A percentile compares a stretch with the other conserved stretches of the same genome.
Evolutionary conservation across 257 asterid species (phyloP).

Genomic region (Solanum clarkiae): DNA sequence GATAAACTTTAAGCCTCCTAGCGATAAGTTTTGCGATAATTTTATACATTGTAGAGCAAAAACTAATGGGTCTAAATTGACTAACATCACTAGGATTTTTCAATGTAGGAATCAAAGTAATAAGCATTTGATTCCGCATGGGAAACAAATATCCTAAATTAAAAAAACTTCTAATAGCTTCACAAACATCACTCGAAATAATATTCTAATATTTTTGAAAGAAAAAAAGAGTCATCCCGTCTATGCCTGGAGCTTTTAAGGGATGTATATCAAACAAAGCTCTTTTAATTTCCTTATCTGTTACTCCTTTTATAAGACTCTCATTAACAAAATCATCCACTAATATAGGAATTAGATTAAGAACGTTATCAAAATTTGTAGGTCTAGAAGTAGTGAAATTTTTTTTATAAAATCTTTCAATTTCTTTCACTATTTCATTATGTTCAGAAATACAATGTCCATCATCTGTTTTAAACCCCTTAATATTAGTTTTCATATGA

Average conservation of each 20-base stretch:
- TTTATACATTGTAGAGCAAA: no score
- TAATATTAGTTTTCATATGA: no score
- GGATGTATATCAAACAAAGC: not conserved
- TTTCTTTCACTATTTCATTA: not conserved
- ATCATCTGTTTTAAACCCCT: not conserved
- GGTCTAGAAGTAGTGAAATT: not conserved
- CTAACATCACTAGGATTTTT: no score
- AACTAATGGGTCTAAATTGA: not conserved
- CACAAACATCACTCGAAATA: not conserved
- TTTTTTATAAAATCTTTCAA: not conserved
- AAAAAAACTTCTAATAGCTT: no score
- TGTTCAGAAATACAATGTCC: not conserved
- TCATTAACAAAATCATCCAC: not conserved
- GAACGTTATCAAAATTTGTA: no score
- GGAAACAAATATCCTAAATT: no score
- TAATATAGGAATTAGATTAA: no score
- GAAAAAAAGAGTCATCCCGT: not conserved
- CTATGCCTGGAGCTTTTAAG: not conserved
- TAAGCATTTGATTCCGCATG: not conserved
- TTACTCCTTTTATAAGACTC: not conserved
- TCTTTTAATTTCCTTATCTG: no score
- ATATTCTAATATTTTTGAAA: no score
- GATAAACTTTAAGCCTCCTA: no score
- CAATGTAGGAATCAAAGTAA: no score
- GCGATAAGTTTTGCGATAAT: no score